These are phyloP conservation scores for Albophoma yamanashiensis DNA, from an alignment of 2,329 filamentous ascomycete genomes.

Conservation along the genomic window DNA sequence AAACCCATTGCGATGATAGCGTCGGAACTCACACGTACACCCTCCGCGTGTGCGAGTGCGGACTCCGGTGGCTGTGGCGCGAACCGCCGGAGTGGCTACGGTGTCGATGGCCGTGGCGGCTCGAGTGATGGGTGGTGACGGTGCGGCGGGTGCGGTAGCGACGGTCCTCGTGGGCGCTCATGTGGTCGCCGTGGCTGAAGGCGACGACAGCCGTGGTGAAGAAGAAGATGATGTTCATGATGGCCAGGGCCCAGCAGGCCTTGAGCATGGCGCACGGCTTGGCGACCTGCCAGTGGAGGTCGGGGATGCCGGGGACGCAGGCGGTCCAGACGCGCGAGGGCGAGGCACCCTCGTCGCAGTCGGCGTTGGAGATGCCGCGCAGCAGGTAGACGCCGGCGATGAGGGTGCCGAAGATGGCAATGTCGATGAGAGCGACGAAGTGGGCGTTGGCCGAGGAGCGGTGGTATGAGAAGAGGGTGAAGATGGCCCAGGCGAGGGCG, in stretches of 20 bases:
- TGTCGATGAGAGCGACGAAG: constrained; percentile 50
- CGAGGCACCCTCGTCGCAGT: constrained; percentile 54
- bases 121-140: constrained; percentile 26
- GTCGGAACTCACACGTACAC: constrained; percentile 26
- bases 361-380: constrained; percentile 45
- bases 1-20: background rate
- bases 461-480: constrained; percentile 57
- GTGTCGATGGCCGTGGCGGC: constrained; percentile 30
- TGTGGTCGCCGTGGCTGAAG: constrained; percentile 42
- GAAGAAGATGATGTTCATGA: constrained; percentile 80
- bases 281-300: constrained; percentile 44
- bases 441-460: constrained; percentile 48
- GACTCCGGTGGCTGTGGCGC: constrained; percentile 28
- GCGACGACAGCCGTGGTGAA: constrained; percentile 66
- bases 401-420: constrained; percentile 51
- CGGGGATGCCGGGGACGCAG: constrained; percentile 43
- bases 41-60: constrained; percentile 37
- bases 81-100: constrained; percentile 25
- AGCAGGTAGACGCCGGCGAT: constrained; percentile 52
- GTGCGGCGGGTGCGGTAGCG: constrained; percentile 7
- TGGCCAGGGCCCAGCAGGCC: constrained; percentile 77
- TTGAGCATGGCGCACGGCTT: constrained; percentile 90
- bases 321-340: constrained; percentile 39
- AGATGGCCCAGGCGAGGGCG: constrained; percentile 51
- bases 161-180: constrained; percentile 24